Evolutionary conservation across 2,329 filamentous ascomycete genomes (phyloP).

Genomic region (Macrophomina phaseolina): DNA sequence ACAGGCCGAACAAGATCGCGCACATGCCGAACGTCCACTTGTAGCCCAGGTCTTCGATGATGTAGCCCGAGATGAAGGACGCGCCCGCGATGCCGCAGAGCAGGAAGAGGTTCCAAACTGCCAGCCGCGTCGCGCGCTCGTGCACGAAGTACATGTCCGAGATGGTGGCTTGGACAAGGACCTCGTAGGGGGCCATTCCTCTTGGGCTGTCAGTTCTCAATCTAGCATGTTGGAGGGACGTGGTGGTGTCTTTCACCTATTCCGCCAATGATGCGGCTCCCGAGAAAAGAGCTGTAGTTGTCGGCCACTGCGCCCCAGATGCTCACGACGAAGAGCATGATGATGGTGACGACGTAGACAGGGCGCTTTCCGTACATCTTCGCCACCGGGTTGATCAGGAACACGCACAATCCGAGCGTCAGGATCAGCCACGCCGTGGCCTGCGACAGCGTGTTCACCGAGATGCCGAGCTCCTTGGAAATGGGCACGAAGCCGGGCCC

Average conservation of each 20-base stretch:
- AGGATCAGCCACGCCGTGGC: slow-evolving; percentile 58
- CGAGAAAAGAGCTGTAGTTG: slow-evolving; percentile 54
- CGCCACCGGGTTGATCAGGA: slow-evolving; percentile 59
- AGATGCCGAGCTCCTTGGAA: slow-evolving; percentile 50
- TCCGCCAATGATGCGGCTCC: slow-evolving; percentile 53
- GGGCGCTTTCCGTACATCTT: slow-evolving; percentile 58
- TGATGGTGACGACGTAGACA: slow-evolving; percentile 55
- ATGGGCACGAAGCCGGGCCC: slow-evolving; percentile 57
- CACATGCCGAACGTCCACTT: slow-evolving; percentile 50
- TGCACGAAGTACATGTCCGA: slow-evolving; percentile 54
- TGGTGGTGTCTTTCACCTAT: slow-evolving; percentile 36
- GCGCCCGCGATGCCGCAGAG: slow-evolving; percentile 48
- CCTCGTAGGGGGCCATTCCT: slow-evolving; percentile 58
- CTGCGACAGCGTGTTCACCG: slow-evolving; percentile 52
- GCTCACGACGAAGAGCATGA: slow-evolving; percentile 55
- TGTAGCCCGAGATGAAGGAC: slow-evolving; percentile 47
- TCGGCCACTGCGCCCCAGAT: slow-evolving; percentile 56
- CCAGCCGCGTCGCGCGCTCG: slow-evolving; percentile 48
- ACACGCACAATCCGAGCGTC: slow-evolving; percentile 54
- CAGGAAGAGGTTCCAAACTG: slow-evolving; percentile 49
- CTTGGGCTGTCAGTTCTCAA: not conserved
- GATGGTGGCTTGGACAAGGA: slow-evolving; percentile 59
- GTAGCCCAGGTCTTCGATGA: slow-evolving; percentile 48
- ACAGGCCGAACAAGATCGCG: slow-evolving; percentile 46
- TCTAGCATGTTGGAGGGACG: too few relatives aligned